A percentile compares a stretch with the other conserved stretches of the same genome.
Conservation (phyloP, 2,329 filamentous ascomycete species). For the Trichoderma gracile region DNA sequence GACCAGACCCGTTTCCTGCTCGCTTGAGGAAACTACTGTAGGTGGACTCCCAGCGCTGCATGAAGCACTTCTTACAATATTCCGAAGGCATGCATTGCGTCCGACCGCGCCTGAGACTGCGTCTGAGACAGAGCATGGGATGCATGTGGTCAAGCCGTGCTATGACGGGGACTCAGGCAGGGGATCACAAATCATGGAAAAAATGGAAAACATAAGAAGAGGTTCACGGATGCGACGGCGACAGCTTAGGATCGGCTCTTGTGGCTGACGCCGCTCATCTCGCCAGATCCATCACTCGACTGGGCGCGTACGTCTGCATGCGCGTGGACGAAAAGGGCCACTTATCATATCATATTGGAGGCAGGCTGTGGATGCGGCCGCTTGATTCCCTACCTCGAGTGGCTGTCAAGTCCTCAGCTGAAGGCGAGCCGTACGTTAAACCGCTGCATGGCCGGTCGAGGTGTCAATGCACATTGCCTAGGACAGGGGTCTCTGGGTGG, state of each 20-base stretch:
- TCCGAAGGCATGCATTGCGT: not conserved
- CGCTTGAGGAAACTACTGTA: not conserved
- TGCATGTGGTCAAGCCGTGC: not conserved
- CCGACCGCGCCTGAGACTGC: not conserved
- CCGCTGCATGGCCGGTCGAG: not conserved
- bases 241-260: not conserved
- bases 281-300: constrained; percentile 11
- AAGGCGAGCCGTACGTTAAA: constrained; percentile 2
- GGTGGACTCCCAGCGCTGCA: not conserved
- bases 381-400: not conserved
- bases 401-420: constrained; percentile 15
- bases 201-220: not conserved
- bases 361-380: constrained; percentile 5
- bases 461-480: constrained; percentile 6
- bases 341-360: not conserved
- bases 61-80: not conserved
- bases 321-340: not conserved
- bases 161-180: not conserved
- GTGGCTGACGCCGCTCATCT: not conserved
- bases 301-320: constrained; percentile 14
- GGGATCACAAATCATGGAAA: not conserved
- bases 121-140: not conserved
- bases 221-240: not conserved
- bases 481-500: constrained; percentile 7
- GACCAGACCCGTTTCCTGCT: not conserved